These are phyloP conservation scores for Kwoniella shivajii DNA, from an alignment of 1,284 basidiomycete genomes.

Conservation along the genomic window DNA sequence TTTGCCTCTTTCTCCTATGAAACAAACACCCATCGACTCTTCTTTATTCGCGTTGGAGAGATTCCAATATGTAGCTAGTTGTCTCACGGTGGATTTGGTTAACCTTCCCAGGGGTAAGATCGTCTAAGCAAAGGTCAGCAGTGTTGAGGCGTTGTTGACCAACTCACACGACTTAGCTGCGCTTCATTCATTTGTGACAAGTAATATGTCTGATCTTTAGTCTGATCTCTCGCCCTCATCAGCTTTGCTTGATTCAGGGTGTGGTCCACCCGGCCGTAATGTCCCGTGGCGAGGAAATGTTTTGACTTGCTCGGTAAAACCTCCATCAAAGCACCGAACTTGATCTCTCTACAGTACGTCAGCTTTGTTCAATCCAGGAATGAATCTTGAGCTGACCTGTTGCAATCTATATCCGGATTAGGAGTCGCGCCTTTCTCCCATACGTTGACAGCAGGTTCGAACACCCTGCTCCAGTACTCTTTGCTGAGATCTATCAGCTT, in stretches of 20 bases:
- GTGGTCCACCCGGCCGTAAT: constrained; percentile 74
- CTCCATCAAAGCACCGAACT: constrained; percentile 85
- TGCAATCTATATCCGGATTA: constrained; percentile 94
- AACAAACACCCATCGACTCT: constrained; percentile 98
- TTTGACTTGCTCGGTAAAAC: constrained; percentile 56
- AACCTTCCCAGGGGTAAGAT: constrained; percentile 76
- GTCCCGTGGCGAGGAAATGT: constrained; percentile 71
- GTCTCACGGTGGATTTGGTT: constrained; percentile 71
- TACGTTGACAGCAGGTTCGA: constrained; percentile 73
- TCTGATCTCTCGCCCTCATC: constrained; percentile 64
- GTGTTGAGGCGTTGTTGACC: too few species aligned
- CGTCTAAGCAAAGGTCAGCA: constrained; percentile 56
- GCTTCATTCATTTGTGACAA: constrained; percentile 73
- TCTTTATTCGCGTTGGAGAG: constrained; percentile 76
- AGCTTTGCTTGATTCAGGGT: constrained; percentile 61
- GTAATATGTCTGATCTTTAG: constrained; percentile 94
- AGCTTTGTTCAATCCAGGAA: not conserved
- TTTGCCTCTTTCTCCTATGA: constrained; percentile 77
- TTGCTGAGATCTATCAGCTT: constrained; percentile 71
- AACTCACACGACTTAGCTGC: constrained; percentile 58
- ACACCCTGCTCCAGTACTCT: constrained; percentile 87
- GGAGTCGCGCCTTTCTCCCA: constrained; percentile 82
- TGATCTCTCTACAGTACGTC: constrained; percentile 71
- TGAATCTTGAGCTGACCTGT: constrained; percentile 61
- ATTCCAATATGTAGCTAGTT: constrained; percentile 67